Conservation (phyloP, 805 yeast species). For the fission yeast (Schizosaccharomyces pombe) region DNA sequence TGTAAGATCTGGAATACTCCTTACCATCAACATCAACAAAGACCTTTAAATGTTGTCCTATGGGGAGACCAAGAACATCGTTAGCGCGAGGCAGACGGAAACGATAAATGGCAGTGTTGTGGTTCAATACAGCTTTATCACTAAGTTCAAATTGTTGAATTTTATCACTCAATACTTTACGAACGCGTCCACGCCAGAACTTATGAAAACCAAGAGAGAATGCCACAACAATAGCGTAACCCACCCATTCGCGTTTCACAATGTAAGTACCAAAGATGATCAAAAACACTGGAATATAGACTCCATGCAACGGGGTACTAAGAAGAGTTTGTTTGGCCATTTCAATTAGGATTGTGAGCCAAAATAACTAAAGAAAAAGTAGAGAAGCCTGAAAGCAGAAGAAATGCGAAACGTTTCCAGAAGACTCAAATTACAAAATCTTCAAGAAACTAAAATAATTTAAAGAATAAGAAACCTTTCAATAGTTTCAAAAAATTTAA, state of each 20-base stretch:
- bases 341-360: no score
- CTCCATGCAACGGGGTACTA: constrained; percentile 16
- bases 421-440: no score
- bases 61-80: constrained; percentile 66
- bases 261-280: constrained; percentile 14
- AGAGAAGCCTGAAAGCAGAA: no score
- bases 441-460: no score
- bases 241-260: constrained; percentile 11
- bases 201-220: constrained; percentile 11
- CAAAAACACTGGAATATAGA: constrained; percentile 14
- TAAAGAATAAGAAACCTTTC: no score
- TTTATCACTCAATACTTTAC: constrained; percentile 31
- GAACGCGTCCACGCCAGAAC: constrained; percentile 13
- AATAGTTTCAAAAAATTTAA: no score
- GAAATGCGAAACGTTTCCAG: no score
- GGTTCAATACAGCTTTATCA: constrained; percentile 49
- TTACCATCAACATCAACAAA: constrained; percentile 55
- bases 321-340: constrained; percentile 8
- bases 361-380: no score
- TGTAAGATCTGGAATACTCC: constrained; percentile 65
- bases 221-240: constrained; percentile 12
- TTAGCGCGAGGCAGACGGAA: constrained; percentile 57
- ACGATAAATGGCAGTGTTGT: constrained; percentile 58
- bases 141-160: constrained; percentile 63
- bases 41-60: constrained; percentile 79